phyloP scores from a whole-genome alignment of 148 eudicot species.

The Vaccinium macrocarpon region DNA sequence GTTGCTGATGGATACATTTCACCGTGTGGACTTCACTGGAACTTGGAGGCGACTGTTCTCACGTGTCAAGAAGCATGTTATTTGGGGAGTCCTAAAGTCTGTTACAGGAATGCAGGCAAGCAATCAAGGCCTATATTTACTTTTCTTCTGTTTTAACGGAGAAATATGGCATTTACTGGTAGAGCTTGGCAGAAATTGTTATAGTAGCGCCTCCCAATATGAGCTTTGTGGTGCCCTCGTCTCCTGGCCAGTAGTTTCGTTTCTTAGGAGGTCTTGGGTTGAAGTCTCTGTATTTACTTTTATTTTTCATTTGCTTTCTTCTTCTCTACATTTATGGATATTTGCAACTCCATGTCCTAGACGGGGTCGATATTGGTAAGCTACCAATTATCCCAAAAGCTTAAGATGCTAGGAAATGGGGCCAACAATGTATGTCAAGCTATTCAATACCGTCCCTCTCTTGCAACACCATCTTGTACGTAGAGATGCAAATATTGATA shows the following conservation, averaged over 20 bases:
- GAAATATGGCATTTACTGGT: neutral
- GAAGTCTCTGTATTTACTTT: neutral
- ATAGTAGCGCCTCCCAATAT: neutral
- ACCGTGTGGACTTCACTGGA: constrained; percentile 90
- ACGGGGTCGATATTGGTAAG: neutral
- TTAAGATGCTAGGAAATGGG: neutral
- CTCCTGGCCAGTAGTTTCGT: neutral
- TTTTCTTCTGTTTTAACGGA: neutral
- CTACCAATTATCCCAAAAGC: constrained; percentile 1
- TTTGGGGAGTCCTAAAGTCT: constrained; percentile 98
- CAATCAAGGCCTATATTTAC: neutral
- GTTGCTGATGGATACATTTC: constrained; percentile 94
- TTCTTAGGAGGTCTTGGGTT: neutral
- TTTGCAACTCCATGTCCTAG: neutral
- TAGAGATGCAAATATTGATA: neutral
- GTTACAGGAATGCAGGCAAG: constrained; percentile 98
- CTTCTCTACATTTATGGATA: neutral
- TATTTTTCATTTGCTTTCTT: neutral
- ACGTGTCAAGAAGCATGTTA: constrained; percentile 89
- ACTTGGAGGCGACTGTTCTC: constrained; percentile 97
- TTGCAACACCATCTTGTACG: neutral
- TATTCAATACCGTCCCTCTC: neutral
- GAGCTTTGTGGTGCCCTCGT: neutral
- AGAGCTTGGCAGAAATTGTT: neutral
- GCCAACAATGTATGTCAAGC: neutral